These are phyloP conservation scores for Phanerochaete carnosa DNA, from an alignment of 768 basidiomycete genomes.

Conservation along the genomic window DNA sequence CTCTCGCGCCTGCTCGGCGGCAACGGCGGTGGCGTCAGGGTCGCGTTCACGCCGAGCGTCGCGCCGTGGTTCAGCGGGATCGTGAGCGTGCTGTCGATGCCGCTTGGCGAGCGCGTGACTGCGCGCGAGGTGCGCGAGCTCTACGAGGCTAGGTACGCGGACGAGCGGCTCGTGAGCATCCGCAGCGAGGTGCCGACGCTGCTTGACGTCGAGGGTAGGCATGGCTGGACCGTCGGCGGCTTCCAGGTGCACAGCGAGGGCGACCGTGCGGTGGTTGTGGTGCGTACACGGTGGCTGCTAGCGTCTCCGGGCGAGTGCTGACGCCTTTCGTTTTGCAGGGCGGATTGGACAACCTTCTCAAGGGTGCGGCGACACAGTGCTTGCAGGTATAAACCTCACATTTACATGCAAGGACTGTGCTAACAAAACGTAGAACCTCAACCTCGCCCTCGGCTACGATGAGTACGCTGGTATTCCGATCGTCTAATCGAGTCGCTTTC, in stretches of 20 bases:
- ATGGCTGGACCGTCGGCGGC: slow-evolving; percentile 90
- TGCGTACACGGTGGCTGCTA: slow-evolving; percentile 37
- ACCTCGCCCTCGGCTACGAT: slow-evolving; percentile 84
- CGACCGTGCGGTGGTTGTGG: slow-evolving; percentile 91
- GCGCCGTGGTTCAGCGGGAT: slow-evolving; percentile 98
- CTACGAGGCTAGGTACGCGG: slow-evolving; percentile 75
- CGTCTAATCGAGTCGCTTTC: slow-evolving; percentile 4
- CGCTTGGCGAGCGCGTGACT: slow-evolving; percentile 60
- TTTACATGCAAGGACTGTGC: background rate
- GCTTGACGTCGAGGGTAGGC: slow-evolving; percentile 72
- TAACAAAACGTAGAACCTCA: slow-evolving; percentile 63
- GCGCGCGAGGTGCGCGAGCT: slow-evolving; percentile 71
- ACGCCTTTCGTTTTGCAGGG: slow-evolving; percentile 47
- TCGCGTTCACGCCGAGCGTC: slow-evolving; percentile 87
- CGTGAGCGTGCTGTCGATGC: slow-evolving; percentile 80
- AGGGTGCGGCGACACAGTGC: slow-evolving; percentile 99
- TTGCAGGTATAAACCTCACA: slow-evolving; percentile 68
- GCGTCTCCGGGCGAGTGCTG: background rate
- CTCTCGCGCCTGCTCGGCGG: slow-evolving; percentile 57
- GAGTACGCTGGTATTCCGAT: slow-evolving; percentile 79
- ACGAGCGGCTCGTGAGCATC: slow-evolving; percentile 70
- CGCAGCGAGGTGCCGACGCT: slow-evolving; percentile 71
- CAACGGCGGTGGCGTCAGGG: slow-evolving; percentile 36
- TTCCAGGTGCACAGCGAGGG: slow-evolving; percentile 90
- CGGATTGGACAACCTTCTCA: slow-evolving; percentile 93